Evolutionary conservation across 352 stramenopile species (phyloP).

Genomic region (Globisporangium acanthophoron): DNA sequence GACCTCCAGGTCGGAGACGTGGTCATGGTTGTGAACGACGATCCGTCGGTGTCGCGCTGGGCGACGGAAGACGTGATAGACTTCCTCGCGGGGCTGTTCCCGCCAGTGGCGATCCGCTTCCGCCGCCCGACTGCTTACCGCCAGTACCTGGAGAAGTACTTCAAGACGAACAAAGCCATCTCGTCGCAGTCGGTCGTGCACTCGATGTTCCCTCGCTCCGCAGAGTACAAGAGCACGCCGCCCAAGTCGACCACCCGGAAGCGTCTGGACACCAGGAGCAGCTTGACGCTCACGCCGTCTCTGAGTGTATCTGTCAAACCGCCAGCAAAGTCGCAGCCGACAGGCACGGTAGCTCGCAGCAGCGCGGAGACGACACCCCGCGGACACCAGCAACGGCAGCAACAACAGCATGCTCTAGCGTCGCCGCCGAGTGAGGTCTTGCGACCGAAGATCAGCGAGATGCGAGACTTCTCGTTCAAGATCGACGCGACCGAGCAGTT

Average conservation of each 20-base stretch:
- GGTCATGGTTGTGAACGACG: slow-evolving; percentile 59
- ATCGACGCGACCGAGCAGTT: slow-evolving; percentile 53
- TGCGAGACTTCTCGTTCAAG: slow-evolving; percentile 42
- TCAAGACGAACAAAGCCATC: slow-evolving; percentile 22
- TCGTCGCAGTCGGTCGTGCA: slow-evolving; percentile 48
- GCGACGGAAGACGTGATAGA: slow-evolving; percentile 56
- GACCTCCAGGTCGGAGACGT: slow-evolving; percentile 58
- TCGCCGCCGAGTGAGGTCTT: neutral
- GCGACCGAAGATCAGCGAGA: slow-evolving; percentile 15
- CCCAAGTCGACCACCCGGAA: slow-evolving; percentile 7
- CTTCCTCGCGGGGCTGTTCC: slow-evolving; percentile 31
- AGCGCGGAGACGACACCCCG: neutral
- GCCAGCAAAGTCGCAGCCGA: neutral
- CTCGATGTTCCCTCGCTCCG: slow-evolving; percentile 59
- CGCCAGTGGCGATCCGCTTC: slow-evolving; percentile 48
- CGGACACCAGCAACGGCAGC: neutral
- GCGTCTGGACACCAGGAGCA: slow-evolving; percentile 4
- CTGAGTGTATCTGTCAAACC: neutral
- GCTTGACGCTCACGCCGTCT: neutral
- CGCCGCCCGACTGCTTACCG: slow-evolving; percentile 52
- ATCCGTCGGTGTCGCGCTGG: slow-evolving; percentile 35
- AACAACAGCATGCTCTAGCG: neutral
- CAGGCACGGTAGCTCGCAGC: neutral
- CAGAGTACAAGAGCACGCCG: slow-evolving; percentile 53
- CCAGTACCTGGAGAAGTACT: slow-evolving; percentile 44